Percentiles rank a stretch among this genome's conserved stretches.
phyloP scores from a whole-genome alignment of 176 grass and related monocot species.

The Tillandsia leiboldiana region DNA sequence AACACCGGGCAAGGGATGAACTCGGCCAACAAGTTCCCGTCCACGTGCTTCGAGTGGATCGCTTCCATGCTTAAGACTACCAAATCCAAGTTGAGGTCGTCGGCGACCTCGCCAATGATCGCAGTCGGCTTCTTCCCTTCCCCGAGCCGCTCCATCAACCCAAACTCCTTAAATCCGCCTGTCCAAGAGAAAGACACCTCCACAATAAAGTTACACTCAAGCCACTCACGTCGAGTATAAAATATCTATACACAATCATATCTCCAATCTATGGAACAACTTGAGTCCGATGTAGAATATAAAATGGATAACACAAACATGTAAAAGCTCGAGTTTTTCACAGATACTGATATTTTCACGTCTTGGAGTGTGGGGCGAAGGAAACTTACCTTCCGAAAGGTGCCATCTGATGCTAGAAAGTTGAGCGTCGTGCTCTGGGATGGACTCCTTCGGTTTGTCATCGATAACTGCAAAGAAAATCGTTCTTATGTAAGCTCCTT shows the following conservation, averaged over 20 bases:
- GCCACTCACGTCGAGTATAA: not conserved
- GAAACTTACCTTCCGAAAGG: slow-evolving; percentile 75
- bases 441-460: slow-evolving; percentile 74
- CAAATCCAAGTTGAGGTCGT: slow-evolving; percentile 84
- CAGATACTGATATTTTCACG: too few relatives aligned
- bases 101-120: slow-evolving; percentile 85
- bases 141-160: slow-evolving; percentile 89
- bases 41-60: slow-evolving; percentile 91
- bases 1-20: slow-evolving; percentile 93
- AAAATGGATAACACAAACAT: too few relatives aligned
- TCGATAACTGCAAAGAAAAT: slow-evolving; percentile 70
- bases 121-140: slow-evolving; percentile 74
- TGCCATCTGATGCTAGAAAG: slow-evolving; percentile 93
- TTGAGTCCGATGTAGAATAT: too few relatives aligned
- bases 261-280: too few relatives aligned
- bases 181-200: slow-evolving; percentile 1
- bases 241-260: too few relatives aligned
- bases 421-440: slow-evolving; percentile 86
- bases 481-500: not conserved
- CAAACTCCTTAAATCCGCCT: slow-evolving; percentile 96
- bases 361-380: not conserved
- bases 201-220: not conserved
- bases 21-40: slow-evolving; percentile 86
- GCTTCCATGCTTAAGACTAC: slow-evolving; percentile 98
- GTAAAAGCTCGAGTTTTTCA: too few relatives aligned